Percentiles rank a stretch among this genome's conserved stretches.
Conservation (phyloP, 2,329 filamentous ascomycete species). For the Fusarium oxysporum region DNA sequence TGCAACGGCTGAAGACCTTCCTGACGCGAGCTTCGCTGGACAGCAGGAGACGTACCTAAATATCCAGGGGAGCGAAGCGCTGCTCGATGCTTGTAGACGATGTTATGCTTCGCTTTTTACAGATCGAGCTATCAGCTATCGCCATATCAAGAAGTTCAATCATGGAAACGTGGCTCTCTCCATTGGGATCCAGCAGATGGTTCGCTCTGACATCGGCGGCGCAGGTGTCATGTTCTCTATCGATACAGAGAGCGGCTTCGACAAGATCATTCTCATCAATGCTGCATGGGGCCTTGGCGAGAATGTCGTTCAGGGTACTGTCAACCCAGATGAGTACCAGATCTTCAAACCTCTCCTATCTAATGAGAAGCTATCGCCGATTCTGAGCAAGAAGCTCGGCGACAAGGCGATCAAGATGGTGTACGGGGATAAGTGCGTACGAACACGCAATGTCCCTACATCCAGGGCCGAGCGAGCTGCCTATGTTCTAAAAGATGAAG, state of each 20-base stretch:
- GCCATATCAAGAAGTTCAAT: slow-evolving; percentile 43
- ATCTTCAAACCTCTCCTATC: slow-evolving; percentile 52
- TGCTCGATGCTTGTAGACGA: slow-evolving; percentile 51
- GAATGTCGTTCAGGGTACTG: slow-evolving; percentile 52
- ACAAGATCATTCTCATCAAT: slow-evolving; percentile 55
- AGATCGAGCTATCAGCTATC: slow-evolving; percentile 53
- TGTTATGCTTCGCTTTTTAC: slow-evolving; percentile 56
- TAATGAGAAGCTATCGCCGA: slow-evolving; percentile 44
- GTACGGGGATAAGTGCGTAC: slow-evolving; percentile 44
- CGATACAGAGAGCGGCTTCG: slow-evolving; percentile 54
- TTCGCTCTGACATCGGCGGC: slow-evolving; percentile 49
- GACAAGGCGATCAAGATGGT: slow-evolving; percentile 52
- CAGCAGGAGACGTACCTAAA: slow-evolving; percentile 54
- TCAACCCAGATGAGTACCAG: slow-evolving; percentile 55
- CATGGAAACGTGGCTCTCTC: slow-evolving; percentile 46
- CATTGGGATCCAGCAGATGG: slow-evolving; percentile 48
- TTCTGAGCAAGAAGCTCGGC: slow-evolving; percentile 51
- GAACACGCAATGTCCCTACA: slow-evolving; percentile 52
- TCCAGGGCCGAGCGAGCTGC: slow-evolving; percentile 50
- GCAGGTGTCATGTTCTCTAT: slow-evolving; percentile 56
- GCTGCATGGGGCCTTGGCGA: slow-evolving; percentile 53
- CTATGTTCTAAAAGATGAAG: slow-evolving; percentile 49
- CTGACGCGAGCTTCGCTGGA: slow-evolving; percentile 54
- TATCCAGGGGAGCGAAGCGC: slow-evolving; percentile 46
- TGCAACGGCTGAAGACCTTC: slow-evolving; percentile 54